Evolutionary conservation across 352 stramenopile species (phyloP), one percentile per base, ranked within the genome.

Genomic region (Phytophthora pini): DNA sequence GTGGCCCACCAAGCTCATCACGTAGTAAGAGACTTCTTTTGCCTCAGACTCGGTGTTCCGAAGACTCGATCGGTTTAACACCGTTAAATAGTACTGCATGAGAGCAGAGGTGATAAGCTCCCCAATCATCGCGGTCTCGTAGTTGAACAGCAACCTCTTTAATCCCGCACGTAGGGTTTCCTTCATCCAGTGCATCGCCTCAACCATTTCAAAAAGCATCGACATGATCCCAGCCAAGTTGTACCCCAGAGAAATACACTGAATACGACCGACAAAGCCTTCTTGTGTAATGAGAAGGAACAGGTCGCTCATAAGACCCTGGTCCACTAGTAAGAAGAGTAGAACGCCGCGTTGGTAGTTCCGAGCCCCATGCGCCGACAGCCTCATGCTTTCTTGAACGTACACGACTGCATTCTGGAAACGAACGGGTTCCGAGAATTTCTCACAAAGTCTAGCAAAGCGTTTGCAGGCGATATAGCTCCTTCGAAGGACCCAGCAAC

Each of bases 261-360:
- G 66, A 11, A 61, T 12, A 4, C 31, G 38, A 4, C 53, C 60
- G 9, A 43, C 13, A n/a, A 51, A 22, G 0, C 65, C 60, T 34
- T 65, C 65, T 20, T 70, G 53, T 7, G 60, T 59, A 20, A 63
- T 65, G 7, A 74, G 60, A 39, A 74, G n/a, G 29, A 74, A 70
- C 1, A 74, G 32, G 27, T 74, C 66, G n/a, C 38, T 39, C 66
- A 74, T 74, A 1, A 70, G 54, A 1, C 60, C 54, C 31, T 70
- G 41, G 10, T 66, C 44, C 1, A 70, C 43, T 10, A 70, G 34
- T 9, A 70, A 62, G 8, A 74, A 38, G 1, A 74, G 20, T 5
- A 50, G n/a, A 2, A 55, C 1, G 12, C 4, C 26, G 7, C 66
- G 66, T 8, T 74, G 66, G 12, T 50, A 47, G 24, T 70, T 74